Conservation (phyloP, 768 basidiomycete genomes). For the Megacollybia marginata region DNA sequence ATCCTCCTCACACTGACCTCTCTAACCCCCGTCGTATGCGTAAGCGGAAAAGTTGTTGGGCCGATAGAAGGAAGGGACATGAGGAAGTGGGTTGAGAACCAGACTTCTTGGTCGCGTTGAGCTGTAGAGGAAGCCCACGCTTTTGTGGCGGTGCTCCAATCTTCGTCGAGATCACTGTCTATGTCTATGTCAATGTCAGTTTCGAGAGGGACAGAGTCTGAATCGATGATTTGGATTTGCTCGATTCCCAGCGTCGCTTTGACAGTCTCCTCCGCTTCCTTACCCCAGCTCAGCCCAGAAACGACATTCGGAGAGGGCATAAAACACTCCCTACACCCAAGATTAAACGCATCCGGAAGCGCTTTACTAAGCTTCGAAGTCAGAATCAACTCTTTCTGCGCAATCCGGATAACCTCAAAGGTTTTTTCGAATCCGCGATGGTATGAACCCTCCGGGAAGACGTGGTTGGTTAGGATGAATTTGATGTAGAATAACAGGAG, state of each 20-base stretch:
- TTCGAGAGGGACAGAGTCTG: neutral
- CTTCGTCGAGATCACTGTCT: neutral
- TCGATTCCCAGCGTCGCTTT: neutral
- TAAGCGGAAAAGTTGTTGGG: no score
- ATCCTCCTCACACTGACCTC: slow-evolving; percentile 54
- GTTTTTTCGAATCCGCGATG: slow-evolving; percentile 41
- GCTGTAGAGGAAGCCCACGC: neutral
- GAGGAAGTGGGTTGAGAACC: no score
- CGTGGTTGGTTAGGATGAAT: no score
- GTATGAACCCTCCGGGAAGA: slow-evolving; percentile 36
- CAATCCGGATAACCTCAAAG: slow-evolving; percentile 30
- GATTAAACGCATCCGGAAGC: slow-evolving; percentile 43
- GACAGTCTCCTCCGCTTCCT: neutral
- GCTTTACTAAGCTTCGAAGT: slow-evolving; percentile 38
- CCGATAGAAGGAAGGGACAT: no score
- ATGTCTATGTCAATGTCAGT: no score
- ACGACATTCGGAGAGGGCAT: slow-evolving; percentile 2
- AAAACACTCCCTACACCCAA: slow-evolving; percentile 38
- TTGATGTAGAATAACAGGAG: no score
- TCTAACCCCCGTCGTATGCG: no score
- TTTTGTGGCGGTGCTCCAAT: neutral
- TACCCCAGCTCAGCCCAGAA: no score
- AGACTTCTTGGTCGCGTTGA: no score
- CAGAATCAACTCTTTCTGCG: slow-evolving; percentile 41
- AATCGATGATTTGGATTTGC: neutral